Percentiles rank a stretch among this genome's conserved stretches.
Conservation (phyloP, 768 basidiomycete genomes). For the Leccinum ochraceum region DNA sequence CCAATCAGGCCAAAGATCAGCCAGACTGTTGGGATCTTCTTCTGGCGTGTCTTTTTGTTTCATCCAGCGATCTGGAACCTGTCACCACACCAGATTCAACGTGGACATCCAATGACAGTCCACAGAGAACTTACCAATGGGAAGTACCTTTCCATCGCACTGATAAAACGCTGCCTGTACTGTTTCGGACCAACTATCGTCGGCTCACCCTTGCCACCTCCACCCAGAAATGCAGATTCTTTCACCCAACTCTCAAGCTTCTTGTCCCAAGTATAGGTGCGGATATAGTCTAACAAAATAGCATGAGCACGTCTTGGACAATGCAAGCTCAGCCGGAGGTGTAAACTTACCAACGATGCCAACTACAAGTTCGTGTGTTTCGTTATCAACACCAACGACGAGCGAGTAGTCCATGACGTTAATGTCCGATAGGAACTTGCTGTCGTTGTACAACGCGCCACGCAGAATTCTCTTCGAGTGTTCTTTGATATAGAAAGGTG, state of each 20-base stretch:
- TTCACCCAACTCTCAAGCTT: constrained; percentile 98
- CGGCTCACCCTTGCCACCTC: constrained; percentile 81
- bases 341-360: constrained; percentile 87
- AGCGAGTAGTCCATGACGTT: constrained; percentile 99
- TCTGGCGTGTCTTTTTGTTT: constrained; percentile 79
- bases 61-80: constrained; percentile 93
- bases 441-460: constrained; percentile 92
- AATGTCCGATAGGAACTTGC: constrained; percentile 89
- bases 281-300: constrained; percentile 73
- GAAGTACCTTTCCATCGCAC: constrained; percentile 90
- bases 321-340: neutral
- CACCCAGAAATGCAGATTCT: constrained; percentile 88
- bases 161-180: constrained; percentile 84
- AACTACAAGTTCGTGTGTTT: constrained; percentile 87
- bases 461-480: constrained; percentile 92
- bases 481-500: constrained; percentile 94
- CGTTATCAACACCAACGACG: constrained; percentile 91
- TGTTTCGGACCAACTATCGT: constrained; percentile 97
- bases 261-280: constrained; percentile 98
- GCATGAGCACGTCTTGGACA: constrained; percentile 11
- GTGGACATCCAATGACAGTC: neutral
- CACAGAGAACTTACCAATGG: constrained; percentile 58
- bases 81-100: constrained; percentile 1
- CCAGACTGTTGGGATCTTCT: constrained; percentile 60
- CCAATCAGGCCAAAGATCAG: constrained; percentile 69